Base-by-base conservation (phyloP, 768 basidiomycete species). In the Naganishia antarctica region DNA sequence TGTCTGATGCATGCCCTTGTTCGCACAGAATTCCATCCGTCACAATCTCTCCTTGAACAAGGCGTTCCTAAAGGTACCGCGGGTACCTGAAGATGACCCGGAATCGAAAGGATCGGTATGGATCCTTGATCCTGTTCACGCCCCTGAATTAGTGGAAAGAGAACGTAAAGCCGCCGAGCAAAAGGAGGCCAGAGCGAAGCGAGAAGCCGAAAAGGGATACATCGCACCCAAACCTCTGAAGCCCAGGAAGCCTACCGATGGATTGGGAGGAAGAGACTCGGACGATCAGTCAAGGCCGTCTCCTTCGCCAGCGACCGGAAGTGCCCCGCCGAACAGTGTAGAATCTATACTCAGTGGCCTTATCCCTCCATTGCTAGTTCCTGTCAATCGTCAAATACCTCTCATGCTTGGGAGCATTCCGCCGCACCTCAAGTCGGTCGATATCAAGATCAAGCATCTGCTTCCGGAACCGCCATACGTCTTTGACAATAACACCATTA, bases 41-140 rank as follows among this genome's bases (percentile, higher is more conserved):
- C 92, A 97, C 73, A 93, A 92, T 74, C 79, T 99, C n/a, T 93
- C 92, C 0, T 90, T 91, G 12, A 87, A 88, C 73, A 85, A 87
- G 50, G 91, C 90, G 0, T 99, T 99, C 79, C 82, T 89, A 75
- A 97, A 97, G 78, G 82, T 90, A 76, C 89, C 92, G 65, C 83
- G 90, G 31, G 87, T 86, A 66, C 84, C 86, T 6, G 88, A 90
- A 64, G 90, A 80, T 83, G 87, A 75, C 67, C 70, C 75, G 40
- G 75, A 78, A 44, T 76, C 90, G 9, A 96, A 94, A 76, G 93
- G 92, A 1, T 91, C 87, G 69, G 90, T 91, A 68, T 97, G 93
- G 93, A 87, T 88, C 21, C 81, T 96, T 32, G 92, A 94, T 71
- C 86, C 87, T 46, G 83, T 72, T 9, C 76, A 80, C 63, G 73